Evolutionary conservation across 140 eudicot genomes (phyloP), one percentile per base, ranked within the genome.

Genomic region (Cichorium intybus): DNA sequence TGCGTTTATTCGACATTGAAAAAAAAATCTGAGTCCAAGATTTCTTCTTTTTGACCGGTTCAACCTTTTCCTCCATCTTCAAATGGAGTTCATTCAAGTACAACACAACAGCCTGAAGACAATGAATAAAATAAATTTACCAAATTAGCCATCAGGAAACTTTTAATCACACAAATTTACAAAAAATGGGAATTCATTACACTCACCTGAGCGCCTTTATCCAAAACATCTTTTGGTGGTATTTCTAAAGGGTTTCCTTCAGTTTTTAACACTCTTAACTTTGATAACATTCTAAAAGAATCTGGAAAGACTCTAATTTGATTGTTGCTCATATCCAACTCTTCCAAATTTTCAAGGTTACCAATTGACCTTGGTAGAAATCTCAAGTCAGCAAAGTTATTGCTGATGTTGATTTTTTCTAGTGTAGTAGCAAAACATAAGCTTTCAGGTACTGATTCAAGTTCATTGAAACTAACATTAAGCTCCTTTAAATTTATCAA

Each of bases 271-370:
- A 83, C 80, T 28, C 84, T 80, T 17, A 93, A 76, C 41, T 57
- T 68, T 6, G 88, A 64, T 27, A 93, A 64, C 87, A 84, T 75
- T 61, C 88, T 66, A 47, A 93, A 93, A 17, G 99, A 93, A 54
- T 93, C 99, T 0, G 97, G 99, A 64, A 93, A 81, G 34, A 12
- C 22, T 72, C 94, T 77, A 62, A 93, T 88, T 66, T 93, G 97
- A 67, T 86, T 93, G 63, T 93, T 93, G 66, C 87, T 77, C 73
- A 84, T 93, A 77, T 83, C 79, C 81, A 93, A 72, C 72, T 74
- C 99, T 76, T 93, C 97, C 47, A 93, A 80, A 85, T 79, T 83
- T 73, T 93, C 99, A 21, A 93, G 99, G 65, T 93, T 93, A 34
- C 99, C 99, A 47, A 93, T 85, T 48, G 99, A 88, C 83, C 99